phyloP scores from a whole-genome alignment of 441 rosid genomes.

The Melastoma candidum region DNA sequence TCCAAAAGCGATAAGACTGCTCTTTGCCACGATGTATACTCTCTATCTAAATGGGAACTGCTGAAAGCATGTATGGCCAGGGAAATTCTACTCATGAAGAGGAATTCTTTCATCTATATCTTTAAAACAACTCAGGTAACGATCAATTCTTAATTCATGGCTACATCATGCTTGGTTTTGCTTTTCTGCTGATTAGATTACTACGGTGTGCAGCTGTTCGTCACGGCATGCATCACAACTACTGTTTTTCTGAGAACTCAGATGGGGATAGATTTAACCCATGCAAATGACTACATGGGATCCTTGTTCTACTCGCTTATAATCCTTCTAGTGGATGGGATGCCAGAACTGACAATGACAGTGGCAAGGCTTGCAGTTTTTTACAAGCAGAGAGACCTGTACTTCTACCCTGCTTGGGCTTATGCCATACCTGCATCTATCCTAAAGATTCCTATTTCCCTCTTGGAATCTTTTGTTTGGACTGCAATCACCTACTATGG shows the following conservation, averaged over 20 bases:
- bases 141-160: background rate
- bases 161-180: background rate
- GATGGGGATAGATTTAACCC: constrained; percentile 29
- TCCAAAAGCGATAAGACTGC: constrained; percentile 31
- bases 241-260: constrained; percentile 38
- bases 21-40: constrained; percentile 22
- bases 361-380: constrained; percentile 33
- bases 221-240: constrained; percentile 33
- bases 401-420: constrained; percentile 54
- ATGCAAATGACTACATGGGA: constrained; percentile 44
- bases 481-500: constrained; percentile 38
- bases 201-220: constrained; percentile 24
- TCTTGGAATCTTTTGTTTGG: constrained; percentile 34
- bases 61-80: constrained; percentile 52
- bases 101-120: constrained; percentile 37
- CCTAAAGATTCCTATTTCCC: constrained; percentile 37
- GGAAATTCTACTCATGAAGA: constrained; percentile 46
- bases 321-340: constrained; percentile 33
- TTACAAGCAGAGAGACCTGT: constrained; percentile 34
- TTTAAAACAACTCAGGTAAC: constrained; percentile 40
- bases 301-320: constrained; percentile 30
- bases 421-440: constrained; percentile 37
- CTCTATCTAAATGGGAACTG: constrained; percentile 45
- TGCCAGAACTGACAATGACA: constrained; percentile 36
- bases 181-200: no score